Conservation (phyloP, 768 basidiomycete species). For the Pisolithus microcarpus region DNA sequence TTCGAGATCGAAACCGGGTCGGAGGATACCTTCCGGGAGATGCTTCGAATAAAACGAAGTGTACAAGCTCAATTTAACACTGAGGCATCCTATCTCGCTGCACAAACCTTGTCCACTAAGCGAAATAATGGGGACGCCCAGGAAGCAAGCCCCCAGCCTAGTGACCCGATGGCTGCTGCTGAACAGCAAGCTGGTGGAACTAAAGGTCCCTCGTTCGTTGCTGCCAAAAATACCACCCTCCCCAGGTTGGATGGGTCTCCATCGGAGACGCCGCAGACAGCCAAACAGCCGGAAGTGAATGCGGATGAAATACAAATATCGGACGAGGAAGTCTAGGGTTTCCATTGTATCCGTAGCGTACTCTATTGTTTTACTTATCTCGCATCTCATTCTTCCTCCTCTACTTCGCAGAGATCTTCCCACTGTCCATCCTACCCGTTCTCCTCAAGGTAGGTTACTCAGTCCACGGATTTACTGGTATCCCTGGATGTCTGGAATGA, state of each 20-base stretch:
- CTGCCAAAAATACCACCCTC: slow-evolving; percentile 53
- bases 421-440: slow-evolving; percentile 60
- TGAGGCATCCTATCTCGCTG: slow-evolving; percentile 87
- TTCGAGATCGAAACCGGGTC: slow-evolving; percentile 99
- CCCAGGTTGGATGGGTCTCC: slow-evolving; percentile 30
- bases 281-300: slow-evolving; percentile 36
- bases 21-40: slow-evolving; percentile 96
- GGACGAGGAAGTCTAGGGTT: slow-evolving; percentile 64
- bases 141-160: slow-evolving; percentile 35
- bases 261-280: slow-evolving; percentile 27
- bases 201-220: slow-evolving; percentile 70
- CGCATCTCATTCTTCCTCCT: slow-evolving; percentile 65
- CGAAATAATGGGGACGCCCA: slow-evolving; percentile 46
- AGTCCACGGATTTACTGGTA: slow-evolving; percentile 57
- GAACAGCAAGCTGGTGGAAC: slow-evolving; percentile 54
- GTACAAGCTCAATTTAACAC: slow-evolving; percentile 99
- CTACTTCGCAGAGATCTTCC: slow-evolving; percentile 71
- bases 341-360: slow-evolving; percentile 6
- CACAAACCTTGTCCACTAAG: slow-evolving; percentile 73
- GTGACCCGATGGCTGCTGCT: slow-evolving; percentile 85
- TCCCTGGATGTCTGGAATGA: slow-evolving; percentile 67
- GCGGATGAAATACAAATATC: slow-evolving; percentile 85
- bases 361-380: slow-evolving; percentile 17
- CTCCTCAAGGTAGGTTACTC: slow-evolving; percentile 64
- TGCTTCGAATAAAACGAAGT: slow-evolving; percentile 93